Percentiles rank a stretch among this genome's conserved stretches.
phyloP scores from a whole-genome alignment of 23 red algal genomes.

The Gracilaria vermiculophylla region DNA sequence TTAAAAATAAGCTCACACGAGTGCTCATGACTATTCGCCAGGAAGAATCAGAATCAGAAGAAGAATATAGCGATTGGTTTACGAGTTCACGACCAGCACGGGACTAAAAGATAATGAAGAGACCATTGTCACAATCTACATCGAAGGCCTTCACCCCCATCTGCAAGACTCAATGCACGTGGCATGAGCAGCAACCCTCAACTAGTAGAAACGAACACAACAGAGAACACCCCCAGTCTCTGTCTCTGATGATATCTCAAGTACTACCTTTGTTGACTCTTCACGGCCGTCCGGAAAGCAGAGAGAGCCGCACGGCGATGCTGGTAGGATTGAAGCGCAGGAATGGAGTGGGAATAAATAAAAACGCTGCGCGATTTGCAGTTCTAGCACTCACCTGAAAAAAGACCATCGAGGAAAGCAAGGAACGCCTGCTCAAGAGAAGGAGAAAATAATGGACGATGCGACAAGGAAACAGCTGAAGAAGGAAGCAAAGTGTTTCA shows the following conservation, averaged over 20 bases:
- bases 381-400: background rate
- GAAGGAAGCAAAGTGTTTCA: background rate
- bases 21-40: background rate
- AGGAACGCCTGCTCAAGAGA: background rate
- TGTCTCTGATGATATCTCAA: background rate
- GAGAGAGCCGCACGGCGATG: background rate
- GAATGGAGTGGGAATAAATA: background rate
- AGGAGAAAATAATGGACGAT: too few species aligned
- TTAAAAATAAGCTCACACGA: background rate
- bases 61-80: conserved; percentile 21
- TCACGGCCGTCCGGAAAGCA: background rate
- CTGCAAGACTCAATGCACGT: conserved; percentile 14
- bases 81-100: background rate
- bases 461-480: too few species aligned
- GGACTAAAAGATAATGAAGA: background rate
- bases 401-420: background rate
- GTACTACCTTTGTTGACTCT: background rate
- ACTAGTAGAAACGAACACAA: background rate
- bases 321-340: background rate
- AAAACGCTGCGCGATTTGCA: background rate
- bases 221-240: background rate
- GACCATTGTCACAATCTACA: background rate
- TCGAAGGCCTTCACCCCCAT: background rate
- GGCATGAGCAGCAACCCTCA: background rate
- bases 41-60: background rate